Conservation (phyloP, 306 rosid species). For the Lupinus albus region DNA sequence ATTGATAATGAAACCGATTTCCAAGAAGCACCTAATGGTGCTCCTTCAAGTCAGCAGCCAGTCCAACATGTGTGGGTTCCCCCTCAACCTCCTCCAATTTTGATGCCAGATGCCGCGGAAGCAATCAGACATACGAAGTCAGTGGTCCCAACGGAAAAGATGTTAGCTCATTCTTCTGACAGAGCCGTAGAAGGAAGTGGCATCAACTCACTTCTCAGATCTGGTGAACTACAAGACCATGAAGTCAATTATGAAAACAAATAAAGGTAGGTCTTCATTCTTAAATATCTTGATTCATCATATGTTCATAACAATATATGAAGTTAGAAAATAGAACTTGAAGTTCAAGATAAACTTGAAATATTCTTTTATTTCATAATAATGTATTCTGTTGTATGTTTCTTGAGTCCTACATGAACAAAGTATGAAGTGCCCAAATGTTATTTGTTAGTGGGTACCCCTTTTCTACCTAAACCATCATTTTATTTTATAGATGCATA, state of each 20-base stretch:
- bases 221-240: conserved; percentile 51
- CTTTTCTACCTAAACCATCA: not conserved
- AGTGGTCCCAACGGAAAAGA: conserved; percentile 50
- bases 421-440: conserved; percentile 4
- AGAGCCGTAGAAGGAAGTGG: conserved; percentile 33
- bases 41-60: conserved; percentile 46
- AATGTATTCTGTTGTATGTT: not conserved
- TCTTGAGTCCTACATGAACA: not conserved
- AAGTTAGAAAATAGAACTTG: conserved; percentile 25
- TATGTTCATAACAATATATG: not conserved
- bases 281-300: conserved; percentile 19
- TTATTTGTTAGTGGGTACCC: not conserved
- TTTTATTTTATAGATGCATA: too few species aligned
- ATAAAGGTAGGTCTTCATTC: conserved; percentile 23
- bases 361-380: not conserved
- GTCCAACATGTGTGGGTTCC: conserved; percentile 75
- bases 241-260: conserved; percentile 31
- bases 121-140: conserved; percentile 75
- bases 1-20: conserved; percentile 48
- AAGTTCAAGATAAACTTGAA: conserved; percentile 15
- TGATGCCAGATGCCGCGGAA: conserved; percentile 82
- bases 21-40: conserved; percentile 42
- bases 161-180: conserved; percentile 43
- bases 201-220: conserved; percentile 38
- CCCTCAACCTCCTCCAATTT: conserved; percentile 82